Evolutionary conservation across 768 basidiomycete genomes (phyloP).

Genomic region (Botryobasidium botryosum): DNA sequence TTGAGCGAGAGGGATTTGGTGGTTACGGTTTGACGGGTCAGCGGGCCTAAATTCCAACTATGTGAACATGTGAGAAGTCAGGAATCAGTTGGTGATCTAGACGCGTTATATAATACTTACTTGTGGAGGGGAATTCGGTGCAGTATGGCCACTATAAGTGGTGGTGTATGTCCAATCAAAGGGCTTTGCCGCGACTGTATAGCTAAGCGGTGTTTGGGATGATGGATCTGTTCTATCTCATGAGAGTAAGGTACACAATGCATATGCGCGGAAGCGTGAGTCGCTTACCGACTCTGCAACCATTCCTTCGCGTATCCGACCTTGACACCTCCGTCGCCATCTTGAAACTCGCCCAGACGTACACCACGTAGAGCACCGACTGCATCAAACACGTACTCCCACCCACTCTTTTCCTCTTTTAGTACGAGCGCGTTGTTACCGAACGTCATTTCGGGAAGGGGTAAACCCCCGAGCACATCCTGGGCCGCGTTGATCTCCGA

Average conservation of each 20-base stretch:
- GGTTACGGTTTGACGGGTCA: constrained; percentile 36
- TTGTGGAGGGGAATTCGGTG: neutral
- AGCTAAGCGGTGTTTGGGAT: constrained; percentile 47
- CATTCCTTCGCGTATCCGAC: constrained; percentile 92
- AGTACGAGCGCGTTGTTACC: constrained; percentile 64
- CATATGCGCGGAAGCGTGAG: constrained; percentile 16
- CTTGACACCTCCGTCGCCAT: constrained; percentile 82
- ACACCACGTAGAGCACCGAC: constrained; percentile 53
- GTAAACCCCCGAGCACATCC: constrained; percentile 39
- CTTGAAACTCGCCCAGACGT: constrained; percentile 52
- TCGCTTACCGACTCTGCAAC: constrained; percentile 62
- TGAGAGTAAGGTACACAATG: neutral
- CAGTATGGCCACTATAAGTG: constrained; percentile 50
- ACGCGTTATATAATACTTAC: neutral
- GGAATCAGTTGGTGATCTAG: constrained; percentile 1
- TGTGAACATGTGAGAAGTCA: neutral
- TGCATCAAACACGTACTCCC: constrained; percentile 49
- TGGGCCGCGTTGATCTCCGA: constrained; percentile 55
- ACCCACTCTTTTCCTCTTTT: constrained; percentile 44
- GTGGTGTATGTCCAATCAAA: constrained; percentile 99
- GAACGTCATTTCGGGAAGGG: constrained; percentile 94
- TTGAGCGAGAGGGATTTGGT: constrained; percentile 68
- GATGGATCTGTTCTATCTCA: constrained; percentile 44
- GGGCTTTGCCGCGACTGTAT: constrained; percentile 60
- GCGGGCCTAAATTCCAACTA: constrained; percentile 23